These are phyloP conservation scores for Inga laurina DNA, from an alignment of 306 rosid genomes.

Conservation along the genomic window DNA sequence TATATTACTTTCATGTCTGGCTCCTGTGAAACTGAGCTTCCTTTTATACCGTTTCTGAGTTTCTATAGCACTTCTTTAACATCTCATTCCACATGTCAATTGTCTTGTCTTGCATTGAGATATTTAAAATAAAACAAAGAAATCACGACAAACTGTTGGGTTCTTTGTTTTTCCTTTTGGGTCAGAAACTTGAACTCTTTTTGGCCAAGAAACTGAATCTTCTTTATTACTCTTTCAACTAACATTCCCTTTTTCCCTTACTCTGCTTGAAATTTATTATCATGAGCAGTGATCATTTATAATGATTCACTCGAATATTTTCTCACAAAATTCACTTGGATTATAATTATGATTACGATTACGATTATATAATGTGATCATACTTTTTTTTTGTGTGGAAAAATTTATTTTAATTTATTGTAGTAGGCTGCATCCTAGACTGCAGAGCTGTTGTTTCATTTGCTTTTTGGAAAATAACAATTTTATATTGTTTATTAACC, in stretches of 20 bases:
- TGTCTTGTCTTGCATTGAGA: background rate
- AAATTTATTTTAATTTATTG: background rate
- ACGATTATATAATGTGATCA: background rate
- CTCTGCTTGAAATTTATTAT: background rate
- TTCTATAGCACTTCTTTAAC: background rate
- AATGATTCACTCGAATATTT: background rate
- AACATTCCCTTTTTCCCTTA: background rate
- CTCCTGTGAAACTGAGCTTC: background rate
- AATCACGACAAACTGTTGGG: slow-evolving; percentile 1
- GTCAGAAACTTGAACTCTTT: background rate
- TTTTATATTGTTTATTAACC: background rate
- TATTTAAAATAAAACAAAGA: background rate
- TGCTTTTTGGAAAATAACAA: background rate
- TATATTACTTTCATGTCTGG: background rate
- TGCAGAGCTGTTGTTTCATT: background rate
- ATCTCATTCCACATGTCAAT: background rate
- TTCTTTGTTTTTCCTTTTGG: background rate
- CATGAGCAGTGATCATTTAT: background rate
- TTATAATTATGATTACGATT: background rate
- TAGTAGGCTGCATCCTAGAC: background rate
- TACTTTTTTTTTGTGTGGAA: background rate
- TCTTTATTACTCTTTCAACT: background rate
- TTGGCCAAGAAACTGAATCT: background rate
- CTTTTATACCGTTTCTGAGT: slow-evolving; percentile 1
- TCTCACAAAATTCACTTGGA: background rate